Evolutionary conservation across 805 yeast genomes (phyloP).

Genomic region (Sporopachydermia lactativora): DNA sequence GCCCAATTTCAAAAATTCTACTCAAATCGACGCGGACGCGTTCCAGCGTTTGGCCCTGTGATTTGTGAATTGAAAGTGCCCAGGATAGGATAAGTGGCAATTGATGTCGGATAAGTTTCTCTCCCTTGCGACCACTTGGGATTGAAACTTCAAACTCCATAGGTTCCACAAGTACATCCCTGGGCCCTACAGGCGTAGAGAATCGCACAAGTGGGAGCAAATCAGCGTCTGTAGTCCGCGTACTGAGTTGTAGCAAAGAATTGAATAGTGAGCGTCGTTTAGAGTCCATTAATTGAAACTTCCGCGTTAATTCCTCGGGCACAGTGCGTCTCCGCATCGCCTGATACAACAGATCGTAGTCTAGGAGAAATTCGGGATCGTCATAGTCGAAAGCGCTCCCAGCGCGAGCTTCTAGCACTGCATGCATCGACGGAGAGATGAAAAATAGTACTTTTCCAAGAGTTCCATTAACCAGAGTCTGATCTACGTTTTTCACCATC

Average conservation of each 20-base stretch:
- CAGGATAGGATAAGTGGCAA: conserved; percentile 29
- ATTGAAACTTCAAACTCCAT: conserved; percentile 26
- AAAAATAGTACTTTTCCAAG: conserved; percentile 56
- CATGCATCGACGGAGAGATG: conserved; percentile 9
- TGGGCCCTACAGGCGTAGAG: conserved; percentile 16
- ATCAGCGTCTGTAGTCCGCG: conserved; percentile 10
- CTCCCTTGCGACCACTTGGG: conserved; percentile 12
- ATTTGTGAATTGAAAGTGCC: conserved; percentile 33
- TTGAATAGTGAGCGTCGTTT: conserved; percentile 7
- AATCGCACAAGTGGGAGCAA: conserved; percentile 22
- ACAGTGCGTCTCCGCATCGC: conserved; percentile 9
- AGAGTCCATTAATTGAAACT: conserved; percentile 10
- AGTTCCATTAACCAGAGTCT: conserved; percentile 62
- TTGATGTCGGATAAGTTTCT: conserved; percentile 13
- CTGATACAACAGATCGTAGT: conserved; percentile 20
- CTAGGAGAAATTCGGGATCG: conserved; percentile 13
- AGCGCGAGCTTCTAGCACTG: conserved; percentile 14
- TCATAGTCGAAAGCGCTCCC: conserved; percentile 12
- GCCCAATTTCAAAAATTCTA: conserved; percentile 29
- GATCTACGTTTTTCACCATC: conserved; percentile 68
- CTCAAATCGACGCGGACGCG: conserved; percentile 25
- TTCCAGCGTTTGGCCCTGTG: conserved; percentile 33
- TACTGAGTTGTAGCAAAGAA: conserved; percentile 7
- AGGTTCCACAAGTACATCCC: conserved; percentile 21
- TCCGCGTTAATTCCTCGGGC: conserved; percentile 10